Evolutionary conservation across 148 eudicot genomes (phyloP), one percentile per base, ranked within the genome.

Genomic region (Spergularia marina): DNA sequence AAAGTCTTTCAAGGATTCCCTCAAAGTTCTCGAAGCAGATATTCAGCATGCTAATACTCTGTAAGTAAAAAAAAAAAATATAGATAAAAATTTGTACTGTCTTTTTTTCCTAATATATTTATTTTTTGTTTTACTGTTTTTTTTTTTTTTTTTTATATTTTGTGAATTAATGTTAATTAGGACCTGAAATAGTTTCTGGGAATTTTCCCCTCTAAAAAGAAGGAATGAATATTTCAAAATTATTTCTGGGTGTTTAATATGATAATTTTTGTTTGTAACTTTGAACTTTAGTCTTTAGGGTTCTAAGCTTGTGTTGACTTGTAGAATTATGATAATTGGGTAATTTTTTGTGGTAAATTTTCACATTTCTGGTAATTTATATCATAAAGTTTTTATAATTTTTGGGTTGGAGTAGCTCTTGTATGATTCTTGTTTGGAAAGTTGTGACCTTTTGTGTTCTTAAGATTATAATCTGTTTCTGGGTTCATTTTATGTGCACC

Each of bases 21-120:
- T 94, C 68, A 94, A 94, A 89, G 89, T 87, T 14, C 93, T 94
- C 47, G 98, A 94, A 91, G 98, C 97, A 30, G 97, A 94, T 87
- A 90, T 91, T 84, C 97, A 94, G 73, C 98, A 94, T 77, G 98
- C 98, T 75, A 94, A 94, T 82, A 90, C 91, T 52, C 82, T 94
- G 98, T 94, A 74, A 76, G 87, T 79, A 6, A 0, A 13, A 13
- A 18, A 4, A 21, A 52, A 74, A 53, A 57, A n/a, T 18, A 16
- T 23, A 39, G 17, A 8, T n/a, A 30, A 30, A 2, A 30, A 30
- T 30, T 30, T 3, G 2, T 30, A 30, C 36, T 30, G 36, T 30
- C 16, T 63, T 25, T 15, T 21, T 51, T 58, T 51, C 55, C 53
- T 55, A 49, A 30, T 30, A 30, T 30, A 30, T 30, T 30, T 30